Percentiles rank a stretch among this genome's conserved stretches.
Conservation (phyloP, 2,329 filamentous ascomycete genomes). For the Magnaporthiopsis rhizophila region DNA sequence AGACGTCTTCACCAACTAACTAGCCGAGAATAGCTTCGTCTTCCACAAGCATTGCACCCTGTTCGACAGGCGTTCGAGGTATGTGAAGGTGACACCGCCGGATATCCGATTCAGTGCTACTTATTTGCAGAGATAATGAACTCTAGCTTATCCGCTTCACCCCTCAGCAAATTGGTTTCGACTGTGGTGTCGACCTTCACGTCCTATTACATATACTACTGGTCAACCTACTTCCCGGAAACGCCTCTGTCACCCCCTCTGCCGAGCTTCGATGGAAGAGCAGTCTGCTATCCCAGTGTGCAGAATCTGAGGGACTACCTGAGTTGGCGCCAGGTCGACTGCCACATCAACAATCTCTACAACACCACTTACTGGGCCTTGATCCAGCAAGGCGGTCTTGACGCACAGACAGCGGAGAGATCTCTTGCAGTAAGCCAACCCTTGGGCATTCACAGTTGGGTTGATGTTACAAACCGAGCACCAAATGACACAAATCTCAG, state of each 20-base stretch:
- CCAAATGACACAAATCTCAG: slow-evolving; percentile 29
- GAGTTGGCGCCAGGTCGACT: slow-evolving; percentile 95
- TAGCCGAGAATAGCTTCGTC: slow-evolving; percentile 51
- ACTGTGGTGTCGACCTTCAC: slow-evolving; percentile 92
- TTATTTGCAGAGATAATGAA: not conserved
- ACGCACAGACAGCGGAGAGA: slow-evolving; percentile 65
- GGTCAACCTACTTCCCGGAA: slow-evolving; percentile 69
- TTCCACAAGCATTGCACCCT: slow-evolving; percentile 75
- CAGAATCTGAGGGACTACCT: slow-evolving; percentile 87
- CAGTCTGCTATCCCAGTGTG: slow-evolving; percentile 79
- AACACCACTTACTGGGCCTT: slow-evolving; percentile 96
- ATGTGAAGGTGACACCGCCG: slow-evolving; percentile 11
- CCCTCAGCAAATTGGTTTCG: slow-evolving; percentile 71
- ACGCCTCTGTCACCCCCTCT: slow-evolving; percentile 62
- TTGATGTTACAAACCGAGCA: not conserved
- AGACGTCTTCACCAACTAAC: not conserved
- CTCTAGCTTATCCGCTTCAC: not conserved
- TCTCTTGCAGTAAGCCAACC: slow-evolving; percentile 56
- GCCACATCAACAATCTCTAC: slow-evolving; percentile 99
- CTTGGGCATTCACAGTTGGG: not conserved
- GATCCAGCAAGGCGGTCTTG: slow-evolving; percentile 60
- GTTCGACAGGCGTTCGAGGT: slow-evolving; percentile 81
- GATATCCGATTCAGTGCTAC: not conserved
- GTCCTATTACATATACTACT: slow-evolving; percentile 77
- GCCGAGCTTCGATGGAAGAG: slow-evolving; percentile 87